Evolutionary conservation across 148 eudicot species (phyloP), one percentile per base, ranked within the genome.

Genomic region (Chenopodium formosanum): DNA sequence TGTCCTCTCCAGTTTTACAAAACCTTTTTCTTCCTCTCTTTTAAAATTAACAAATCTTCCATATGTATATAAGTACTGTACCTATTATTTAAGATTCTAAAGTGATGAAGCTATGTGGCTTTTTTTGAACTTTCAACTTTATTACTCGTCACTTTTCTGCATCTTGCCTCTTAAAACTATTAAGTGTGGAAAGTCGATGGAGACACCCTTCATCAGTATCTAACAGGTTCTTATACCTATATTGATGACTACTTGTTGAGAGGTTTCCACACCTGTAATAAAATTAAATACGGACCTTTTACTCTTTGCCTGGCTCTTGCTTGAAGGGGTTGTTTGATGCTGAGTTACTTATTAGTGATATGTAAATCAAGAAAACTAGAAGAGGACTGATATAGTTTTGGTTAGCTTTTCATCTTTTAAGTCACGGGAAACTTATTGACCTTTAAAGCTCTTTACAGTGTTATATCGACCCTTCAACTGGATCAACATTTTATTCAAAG

Each of bases 401-500:
- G 22, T 64, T 73, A 47, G 9, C 11, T 19, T 63, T 64, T n/a
- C 7, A 50, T 29, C 27, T 29, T 40, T 9, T 72, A 37, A 67
- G 56, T 76, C 53, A 13, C 40, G 75, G 50, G 48, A 16, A 65
- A 37, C 60, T 66, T 34, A 64, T 34, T 32, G 22, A 14, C 80
- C 58, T 82, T 70, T 53, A 31, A 27, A 23, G 23, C 20, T 56
- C 29, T 56, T 83, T 84, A 84, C 93, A 95, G 98, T 78, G 86
- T 75, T 95, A 80, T 82, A 87, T 80, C 78, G 92, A 92, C 67
- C 85, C 86, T 37, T 74, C 86, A 52, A 87, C 89, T 86, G 91
- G 94, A 78, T 65, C 60, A 75, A 90, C 78, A 83, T 92, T 91
- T 83, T 90, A 81, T 79, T 91, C 97, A 27, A 92, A 89, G 91